Base-by-base conservation (phyloP, 805 yeast genomes). In the Starmerella kuoi region DNA sequence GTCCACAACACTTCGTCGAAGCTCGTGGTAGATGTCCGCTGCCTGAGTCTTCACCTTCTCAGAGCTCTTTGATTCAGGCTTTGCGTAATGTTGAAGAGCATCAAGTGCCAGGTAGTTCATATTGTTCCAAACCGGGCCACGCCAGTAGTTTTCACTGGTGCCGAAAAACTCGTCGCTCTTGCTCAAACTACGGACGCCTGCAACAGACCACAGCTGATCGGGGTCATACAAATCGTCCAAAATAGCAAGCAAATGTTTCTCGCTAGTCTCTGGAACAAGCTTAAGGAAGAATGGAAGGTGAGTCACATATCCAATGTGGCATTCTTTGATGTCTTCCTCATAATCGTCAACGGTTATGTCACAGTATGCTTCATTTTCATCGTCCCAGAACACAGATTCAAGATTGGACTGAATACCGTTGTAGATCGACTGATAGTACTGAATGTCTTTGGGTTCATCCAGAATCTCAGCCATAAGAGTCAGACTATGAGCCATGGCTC, bases 71-170 rank as follows among this genome's bases (percentile, higher is more conserved):
- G 62, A 55, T 4, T 59, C 63, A 2, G 69, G 55, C 5, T 50
- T 37, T 2, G 54, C 58, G 55, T 87, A 88, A 57, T 74, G 63
- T 25, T 65, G 59, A 47, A 91, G 64, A 4, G 82, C 71, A 40
- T 85, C 91, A 33, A 91, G 65, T 4, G 78, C 67, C 60, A 91
- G 64, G 56, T 85, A 88, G 64, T 91, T 91, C 55, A 91, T 81
- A 59, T 86, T 82, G 52, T 86, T 67, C 97, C 97, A 91, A 22
- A 91, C 69, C 17, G 93, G 84, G 1, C 95, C 91, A 49, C 95
- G 73, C 98, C 98, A 91, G 64, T 91, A 91, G 61, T 88, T 78
- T 56, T 91, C 98, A 6, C 71, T 88, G 0, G 77, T 73, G 42
- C 80, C 80, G 62, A 79, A 91, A 45, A 56, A 63, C 18, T 64